Base-by-base conservation (phyloP, 805 yeast genomes). In the Metschnikowia henanensis region DNA sequence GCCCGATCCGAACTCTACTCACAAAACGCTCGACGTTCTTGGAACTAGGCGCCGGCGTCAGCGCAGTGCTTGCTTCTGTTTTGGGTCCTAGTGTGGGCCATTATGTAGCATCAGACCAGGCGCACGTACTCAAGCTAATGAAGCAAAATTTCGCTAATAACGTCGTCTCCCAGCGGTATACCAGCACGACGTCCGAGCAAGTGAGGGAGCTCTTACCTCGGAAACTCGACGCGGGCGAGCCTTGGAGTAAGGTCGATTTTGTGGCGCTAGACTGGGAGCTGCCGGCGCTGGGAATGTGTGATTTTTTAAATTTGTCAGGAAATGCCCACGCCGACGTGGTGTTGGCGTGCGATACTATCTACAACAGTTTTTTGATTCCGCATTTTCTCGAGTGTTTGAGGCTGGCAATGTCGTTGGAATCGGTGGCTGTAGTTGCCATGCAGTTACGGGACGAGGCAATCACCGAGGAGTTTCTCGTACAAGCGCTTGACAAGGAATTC, bases 261-360 rank as follows among this genome's bases (percentile, higher is more conserved):
- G 57, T 74, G 10, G 83, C 75, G 46, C 73, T 68, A 45, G 88
- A 83, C 53, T 84, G 89, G 89, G 89, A 82, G 48, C 50, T 65
- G 8, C 53, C 70, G 0, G 72, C 66, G 0, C 50, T 50, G 13
- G 80, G 77, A 0, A 17, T 56, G 21, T 44, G 45, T 17, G 59
- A 58, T 22, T 44, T 47, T 13, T 6, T 13, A 6, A 35, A 26
- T 18, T 28, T 45, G 50, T 9, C 46, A 29, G 34, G 47, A 33
- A 3, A 47, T 51, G 23, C 0, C 32, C 30, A 32, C 1, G 77
- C 79, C 0, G 83, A 77, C 46, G 61, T 70, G 33, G 64, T 83
- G 5, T 55, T 83, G 8, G 85, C 86, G 0, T 79, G 83, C 52
- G 90, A 83, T 55, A 77, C 87, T 5, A 71, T 83, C 3, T 83